Base-by-base conservation (phyloP, 2,329 filamentous ascomycete species). In the Triangularia setosa region DNA sequence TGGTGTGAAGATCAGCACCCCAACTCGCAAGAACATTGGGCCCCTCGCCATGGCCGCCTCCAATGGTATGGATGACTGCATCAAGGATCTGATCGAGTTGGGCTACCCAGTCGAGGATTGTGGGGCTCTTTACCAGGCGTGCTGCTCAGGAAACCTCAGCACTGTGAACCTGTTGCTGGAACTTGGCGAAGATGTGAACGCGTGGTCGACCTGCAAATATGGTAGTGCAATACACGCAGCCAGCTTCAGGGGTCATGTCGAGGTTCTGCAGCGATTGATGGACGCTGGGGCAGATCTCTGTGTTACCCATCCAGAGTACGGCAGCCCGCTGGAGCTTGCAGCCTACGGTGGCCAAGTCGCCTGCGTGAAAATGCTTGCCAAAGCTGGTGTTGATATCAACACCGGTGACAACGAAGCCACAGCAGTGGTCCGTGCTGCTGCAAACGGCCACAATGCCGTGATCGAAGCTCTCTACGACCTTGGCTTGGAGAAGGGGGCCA, bases 351-450 rank as follows among this genome's bases (percentile, higher is more conserved):
- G 61, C 1, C 61, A 63, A 21, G 40, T 35, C 11, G 55, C 21
- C n/a, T 18, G 44, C 11, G 35, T 63, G 8, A 58, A 8, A n/a
- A 4, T 48, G 23, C 35, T 63, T 16, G 35, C 55, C 18, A n/a
- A 21, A 18, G 61, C 61, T 4, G 61, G 61, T 21, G 18, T 52
- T 8, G 56, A 59, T n/a, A 33, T 44, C 27, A 27, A 21, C 14
- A 18, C 9, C 16, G 61, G 33, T 5, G 61, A 44, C 4, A 25
- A 54, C 33, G 58, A 52, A 21, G 55, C 24, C 21, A 30, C 54
- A 4, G 61, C 61, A 2, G 23, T 63, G 12, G 54, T 59, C n/a
- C 30, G 61, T 58, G 61, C 61, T 12, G 61, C 61, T 6, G n/a
- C 33, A 5, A 25, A 21, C 9, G 61, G 61, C 14, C 55, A 63